Base-by-base conservation (phyloP, 805 yeast genomes). In the Starmerella floricola region DNA sequence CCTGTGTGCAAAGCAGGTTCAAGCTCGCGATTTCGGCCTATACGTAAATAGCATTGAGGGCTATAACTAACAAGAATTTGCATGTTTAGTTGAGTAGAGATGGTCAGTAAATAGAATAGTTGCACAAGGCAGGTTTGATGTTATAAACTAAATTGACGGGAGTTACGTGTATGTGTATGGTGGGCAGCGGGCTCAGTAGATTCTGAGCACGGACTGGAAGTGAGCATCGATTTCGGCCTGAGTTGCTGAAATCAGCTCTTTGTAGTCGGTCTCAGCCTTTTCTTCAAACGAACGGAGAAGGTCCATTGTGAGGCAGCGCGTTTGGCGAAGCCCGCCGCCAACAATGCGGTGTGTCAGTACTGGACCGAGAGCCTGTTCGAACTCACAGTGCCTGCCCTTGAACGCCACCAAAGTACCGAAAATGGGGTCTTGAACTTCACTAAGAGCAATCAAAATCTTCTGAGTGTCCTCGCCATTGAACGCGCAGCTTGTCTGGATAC, bases 401-500 rank as follows among this genome's bases (percentile, higher is more conserved):
- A 46, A 42, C 2, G 37, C 24, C 6, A 32, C 16, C 17, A 50
- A 24, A 6, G 39, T 29, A 6, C 33, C 16, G 13, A 18, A 13
- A 15, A 50, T 29, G 6, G 54, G 54, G 21, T 21, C 18, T n/a
- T 35, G 21, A 3, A 46, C 30, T 16, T 15, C 30, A 15, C 32
- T 28, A 4, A 50, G 18, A 8, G 50, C 40, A 3, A 19, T 19
- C 10, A 44, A 26, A 6, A 50, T 28, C 38, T n/a, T 27, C 27
- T 32, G 30, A 6, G 50, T 33, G 34, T 38, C 46, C 18, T 33
- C 34, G 6, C 15, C 21, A 16, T 33, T 38, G 42, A 48, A 45
- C 28, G 32, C 35, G 40, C 50, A 41, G 36, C 42, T 41, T 35
- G 35, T 27, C 18, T 41, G 47, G 13, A 51, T 30, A 27, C 46